Conservation (phyloP, 2,329 filamentous ascomycete genomes). For the Claviceps sp. region DNA sequence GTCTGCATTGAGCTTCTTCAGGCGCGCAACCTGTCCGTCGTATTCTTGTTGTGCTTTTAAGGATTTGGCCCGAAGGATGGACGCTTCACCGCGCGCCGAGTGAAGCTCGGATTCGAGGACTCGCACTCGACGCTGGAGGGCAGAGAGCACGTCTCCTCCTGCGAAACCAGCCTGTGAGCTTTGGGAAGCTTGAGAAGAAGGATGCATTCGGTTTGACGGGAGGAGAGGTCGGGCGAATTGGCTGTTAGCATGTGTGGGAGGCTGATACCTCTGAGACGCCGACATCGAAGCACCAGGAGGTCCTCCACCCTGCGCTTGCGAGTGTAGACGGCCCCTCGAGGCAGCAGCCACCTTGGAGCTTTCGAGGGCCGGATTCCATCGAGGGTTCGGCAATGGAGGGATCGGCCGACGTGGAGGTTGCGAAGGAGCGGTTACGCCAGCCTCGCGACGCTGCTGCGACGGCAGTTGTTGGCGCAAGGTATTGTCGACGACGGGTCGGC, state of each 20-base stretch:
- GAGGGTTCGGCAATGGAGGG: slow-evolving; percentile 21
- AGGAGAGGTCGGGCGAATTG: slow-evolving; percentile 27
- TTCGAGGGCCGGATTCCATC: slow-evolving; percentile 24
- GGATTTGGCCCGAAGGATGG: slow-evolving; percentile 60
- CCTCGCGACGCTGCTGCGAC: slow-evolving; percentile 16
- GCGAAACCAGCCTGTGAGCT: slow-evolving; percentile 13
- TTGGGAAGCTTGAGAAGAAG: slow-evolving; percentile 9
- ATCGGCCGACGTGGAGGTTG: slow-evolving; percentile 14
- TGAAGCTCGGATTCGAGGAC: slow-evolving; percentile 43
- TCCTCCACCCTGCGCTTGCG: slow-evolving; percentile 8
- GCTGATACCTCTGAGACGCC: slow-evolving; percentile 18
- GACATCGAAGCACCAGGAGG: slow-evolving; percentile 12
- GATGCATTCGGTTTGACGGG: slow-evolving; percentile 11
- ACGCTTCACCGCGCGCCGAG: slow-evolving; percentile 55
- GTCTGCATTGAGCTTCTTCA: slow-evolving; percentile 52
- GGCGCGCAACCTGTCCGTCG: slow-evolving; percentile 45
- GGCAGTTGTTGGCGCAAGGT: slow-evolving; percentile 20
- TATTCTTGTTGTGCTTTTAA: slow-evolving; percentile 48
- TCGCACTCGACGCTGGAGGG: slow-evolving; percentile 38
- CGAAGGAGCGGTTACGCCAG: slow-evolving; percentile 7
- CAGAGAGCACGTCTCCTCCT: slow-evolving; percentile 24
- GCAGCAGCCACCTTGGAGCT: slow-evolving; percentile 10
- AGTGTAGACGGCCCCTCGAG: slow-evolving; percentile 2
- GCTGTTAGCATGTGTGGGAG: slow-evolving; percentile 13
- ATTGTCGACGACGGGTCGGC: slow-evolving; percentile 22